A percentile compares a stretch with the other conserved stretches of the same genome.
Conservation (phyloP, 495 filamentous ascomycete genomes). For the Penicillium pancosmium region DNA sequence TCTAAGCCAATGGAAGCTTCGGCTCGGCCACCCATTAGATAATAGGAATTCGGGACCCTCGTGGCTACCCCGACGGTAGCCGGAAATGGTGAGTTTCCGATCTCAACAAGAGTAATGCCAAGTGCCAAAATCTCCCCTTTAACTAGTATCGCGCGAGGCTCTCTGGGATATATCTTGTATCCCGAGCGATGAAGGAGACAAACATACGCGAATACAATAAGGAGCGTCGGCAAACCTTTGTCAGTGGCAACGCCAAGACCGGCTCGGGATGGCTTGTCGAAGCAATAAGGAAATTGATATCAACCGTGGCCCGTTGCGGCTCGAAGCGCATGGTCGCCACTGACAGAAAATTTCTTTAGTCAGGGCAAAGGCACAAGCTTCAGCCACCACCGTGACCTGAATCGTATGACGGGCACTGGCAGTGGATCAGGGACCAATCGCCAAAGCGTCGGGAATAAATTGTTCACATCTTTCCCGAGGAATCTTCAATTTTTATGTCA, state of each 20-base stretch:
- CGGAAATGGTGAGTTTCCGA: constrained; percentile 15
- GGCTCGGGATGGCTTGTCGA: constrained; percentile 1
- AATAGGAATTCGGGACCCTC: constrained; percentile 22
- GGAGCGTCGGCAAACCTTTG: not conserved
- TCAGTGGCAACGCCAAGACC: not conserved
- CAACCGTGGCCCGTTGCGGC: constrained; percentile 15
- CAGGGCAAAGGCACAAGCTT: constrained; percentile 13
- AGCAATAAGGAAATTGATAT: not conserved
- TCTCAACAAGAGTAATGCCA: not conserved
- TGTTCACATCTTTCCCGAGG: not conserved
- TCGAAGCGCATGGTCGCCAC: constrained; percentile 23
- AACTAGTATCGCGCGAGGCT: too few species aligned
- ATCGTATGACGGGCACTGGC: constrained; percentile 6
- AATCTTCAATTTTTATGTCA: not conserved
- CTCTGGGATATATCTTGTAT: too few species aligned
- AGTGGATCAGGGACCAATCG: constrained; percentile 5
- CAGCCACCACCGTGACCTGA: too few species aligned
- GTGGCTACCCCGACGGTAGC: constrained; percentile 22
- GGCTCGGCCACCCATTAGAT: constrained; percentile 24
- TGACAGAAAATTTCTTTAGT: constrained; percentile 13
- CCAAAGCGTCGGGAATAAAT: not conserved
- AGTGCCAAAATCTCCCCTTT: too few species aligned
- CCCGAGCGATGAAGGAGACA: too few species aligned
- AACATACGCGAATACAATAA: too few species aligned
- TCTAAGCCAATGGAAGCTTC: constrained; percentile 11